Evolutionary conservation across 176 grass and related monocot genomes (phyloP).

Genomic region (Zoysia pacifica): DNA sequence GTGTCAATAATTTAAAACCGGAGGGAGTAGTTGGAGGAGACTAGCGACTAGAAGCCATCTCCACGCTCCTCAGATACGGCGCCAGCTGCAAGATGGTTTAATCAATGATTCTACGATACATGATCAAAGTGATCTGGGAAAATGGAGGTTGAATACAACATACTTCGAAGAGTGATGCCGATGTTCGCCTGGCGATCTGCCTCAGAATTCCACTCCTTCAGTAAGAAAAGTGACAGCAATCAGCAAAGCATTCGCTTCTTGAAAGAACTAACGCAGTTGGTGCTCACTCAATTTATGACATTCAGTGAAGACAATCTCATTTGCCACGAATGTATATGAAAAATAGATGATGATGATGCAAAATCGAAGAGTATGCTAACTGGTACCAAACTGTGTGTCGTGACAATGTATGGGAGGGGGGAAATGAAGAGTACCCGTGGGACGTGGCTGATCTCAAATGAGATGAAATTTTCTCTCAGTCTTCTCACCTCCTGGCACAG

Average conservation of each 20-base stretch:
- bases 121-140: not conserved
- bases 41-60: slow-evolving; percentile 37
- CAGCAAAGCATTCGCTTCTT: slow-evolving; percentile 2
- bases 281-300: slow-evolving; percentile 26
- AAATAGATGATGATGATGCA: not conserved
- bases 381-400: slow-evolving; percentile 4
- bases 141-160: not conserved
- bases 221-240: slow-evolving; percentile 23
- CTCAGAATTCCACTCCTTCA: slow-evolving; percentile 67
- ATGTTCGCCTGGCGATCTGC: slow-evolving; percentile 74
- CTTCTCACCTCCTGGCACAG: slow-evolving; percentile 61
- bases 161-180: slow-evolving; percentile 49
- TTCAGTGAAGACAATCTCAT: not conserved
- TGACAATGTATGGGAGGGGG: not conserved
- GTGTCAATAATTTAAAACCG: no score
- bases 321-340: not conserved
- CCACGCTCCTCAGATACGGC: slow-evolving; percentile 53
- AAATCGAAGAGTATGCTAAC: not conserved
- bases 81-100: slow-evolving; percentile 34
- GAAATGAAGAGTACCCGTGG: slow-evolving; percentile 48
- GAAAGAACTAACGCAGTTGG: not conserved
- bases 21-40: not conserved
- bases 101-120: slow-evolving; percentile 9
- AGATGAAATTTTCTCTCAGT: slow-evolving; percentile 50
- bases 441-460: slow-evolving; percentile 59